phyloP scores from a whole-genome alignment of 176 grass and related monocot genomes.

The Eragrostis nindensis region DNA sequence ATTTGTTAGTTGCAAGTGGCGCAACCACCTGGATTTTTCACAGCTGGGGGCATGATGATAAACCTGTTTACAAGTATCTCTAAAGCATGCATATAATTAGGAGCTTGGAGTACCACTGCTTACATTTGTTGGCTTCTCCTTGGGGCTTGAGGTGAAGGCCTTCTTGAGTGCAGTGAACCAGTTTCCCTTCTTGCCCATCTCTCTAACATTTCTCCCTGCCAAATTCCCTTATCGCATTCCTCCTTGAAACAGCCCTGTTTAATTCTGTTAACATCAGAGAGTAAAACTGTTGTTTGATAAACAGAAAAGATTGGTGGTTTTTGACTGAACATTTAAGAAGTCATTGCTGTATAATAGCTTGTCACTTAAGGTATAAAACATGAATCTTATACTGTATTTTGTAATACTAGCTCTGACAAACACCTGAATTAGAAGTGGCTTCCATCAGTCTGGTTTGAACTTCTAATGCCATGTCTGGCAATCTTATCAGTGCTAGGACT shows the following conservation, averaged over 20 bases:
- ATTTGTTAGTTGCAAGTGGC: neutral
- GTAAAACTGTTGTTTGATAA: neutral
- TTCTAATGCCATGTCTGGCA: neutral
- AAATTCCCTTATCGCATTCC: constrained; percentile 27
- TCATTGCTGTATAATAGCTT: no score
- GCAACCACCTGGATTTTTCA: constrained; percentile 1
- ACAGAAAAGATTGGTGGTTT: neutral
- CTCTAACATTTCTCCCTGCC: constrained; percentile 56
- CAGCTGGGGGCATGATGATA: neutral
- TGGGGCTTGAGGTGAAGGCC: constrained; percentile 69
- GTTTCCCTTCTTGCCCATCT: constrained; percentile 96
- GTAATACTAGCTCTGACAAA: no score
- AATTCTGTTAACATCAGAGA: neutral
- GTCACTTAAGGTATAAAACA: no score
- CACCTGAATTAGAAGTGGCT: no score
- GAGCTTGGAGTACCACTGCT: constrained; percentile 21
- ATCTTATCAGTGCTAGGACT: neutral
- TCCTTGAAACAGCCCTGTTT: neutral
- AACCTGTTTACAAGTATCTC: neutral
- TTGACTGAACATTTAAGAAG: neutral
- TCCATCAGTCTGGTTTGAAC: no score
- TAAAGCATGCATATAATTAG: neutral
- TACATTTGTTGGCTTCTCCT: constrained; percentile 72
- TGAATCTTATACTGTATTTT: no score
- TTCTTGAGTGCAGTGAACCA: constrained; percentile 89